These are phyloP conservation scores for Penicillium tannophilum DNA, from an alignment of 495 filamentous ascomycete species.

Conservation along the genomic window DNA sequence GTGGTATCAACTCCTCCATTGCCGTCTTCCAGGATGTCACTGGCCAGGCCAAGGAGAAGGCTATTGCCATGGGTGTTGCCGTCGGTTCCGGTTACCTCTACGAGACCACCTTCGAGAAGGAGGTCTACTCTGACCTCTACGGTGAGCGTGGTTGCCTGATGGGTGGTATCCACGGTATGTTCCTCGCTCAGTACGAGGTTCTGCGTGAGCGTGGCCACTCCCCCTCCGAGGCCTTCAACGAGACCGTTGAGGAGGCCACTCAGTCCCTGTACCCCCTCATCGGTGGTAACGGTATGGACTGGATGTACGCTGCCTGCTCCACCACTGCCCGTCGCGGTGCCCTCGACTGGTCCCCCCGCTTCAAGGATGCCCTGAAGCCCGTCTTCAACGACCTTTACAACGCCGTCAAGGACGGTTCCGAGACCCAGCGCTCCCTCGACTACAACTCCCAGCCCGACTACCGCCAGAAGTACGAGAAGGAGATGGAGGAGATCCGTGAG, in stretches of 20 bases:
- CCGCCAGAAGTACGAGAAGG: slow-evolving; percentile 91
- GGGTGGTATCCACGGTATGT: slow-evolving; percentile 99
- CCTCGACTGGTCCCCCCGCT: slow-evolving; percentile 94
- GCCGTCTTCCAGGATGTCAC: slow-evolving; percentile 99
- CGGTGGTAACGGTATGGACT: slow-evolving; percentile 97
- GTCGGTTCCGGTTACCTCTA: slow-evolving; percentile 97
- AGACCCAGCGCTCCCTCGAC: slow-evolving; percentile 91
- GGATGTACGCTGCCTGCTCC: slow-evolving; percentile 99
- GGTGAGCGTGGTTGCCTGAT: slow-evolving; percentile 99
- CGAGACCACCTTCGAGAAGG: slow-evolving; percentile 99
- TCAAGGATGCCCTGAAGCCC: slow-evolving; percentile 97
- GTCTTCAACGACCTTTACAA: slow-evolving; percentile 97
- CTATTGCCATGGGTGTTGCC: slow-evolving; percentile 93
- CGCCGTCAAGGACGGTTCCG: slow-evolving; percentile 80
- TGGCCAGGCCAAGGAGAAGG: slow-evolving; percentile 97
- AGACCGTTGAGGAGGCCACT: slow-evolving; percentile 99
- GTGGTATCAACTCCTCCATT: slow-evolving; percentile 98
- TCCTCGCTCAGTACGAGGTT: slow-evolving; percentile 99
- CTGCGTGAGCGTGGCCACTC: slow-evolving; percentile 96
- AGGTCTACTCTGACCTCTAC: slow-evolving; percentile 99
- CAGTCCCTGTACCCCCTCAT: slow-evolving; percentile 97
- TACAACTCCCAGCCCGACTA: slow-evolving; percentile 96
- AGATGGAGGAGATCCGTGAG: slow-evolving; percentile 94
- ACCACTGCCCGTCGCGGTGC: slow-evolving; percentile 97
- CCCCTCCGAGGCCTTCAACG: slow-evolving; percentile 99